Conservation (phyloP, 2,329 filamentous ascomycete species). For the Aspergillus caelatus region DNA sequence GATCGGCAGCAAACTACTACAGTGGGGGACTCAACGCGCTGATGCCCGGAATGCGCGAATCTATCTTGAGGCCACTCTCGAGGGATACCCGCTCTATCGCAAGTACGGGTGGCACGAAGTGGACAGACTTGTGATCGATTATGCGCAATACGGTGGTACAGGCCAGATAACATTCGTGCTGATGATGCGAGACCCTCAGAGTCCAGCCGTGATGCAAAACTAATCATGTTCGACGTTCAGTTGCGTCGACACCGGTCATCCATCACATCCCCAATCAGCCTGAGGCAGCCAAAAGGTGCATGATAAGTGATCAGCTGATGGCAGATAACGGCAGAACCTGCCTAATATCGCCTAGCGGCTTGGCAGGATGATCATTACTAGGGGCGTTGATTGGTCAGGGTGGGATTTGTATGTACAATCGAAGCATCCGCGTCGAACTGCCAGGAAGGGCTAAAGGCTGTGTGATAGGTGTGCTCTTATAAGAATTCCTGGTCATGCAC, state of each 20-base stretch:
- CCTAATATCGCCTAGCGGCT: constrained; percentile 2
- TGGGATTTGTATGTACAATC: not conserved
- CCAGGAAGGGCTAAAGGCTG: constrained; percentile 7
- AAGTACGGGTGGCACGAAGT: constrained; percentile 52
- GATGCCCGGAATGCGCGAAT: constrained; percentile 48
- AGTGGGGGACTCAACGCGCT: constrained; percentile 52
- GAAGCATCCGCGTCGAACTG: constrained; percentile 3
- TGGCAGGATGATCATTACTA: not conserved
- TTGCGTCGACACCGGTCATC: not conserved
- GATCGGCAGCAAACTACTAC: not conserved
- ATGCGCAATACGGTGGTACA: constrained; percentile 28
- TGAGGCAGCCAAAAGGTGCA: constrained; percentile 14
- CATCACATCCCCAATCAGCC: not conserved
- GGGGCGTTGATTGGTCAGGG: not conserved
- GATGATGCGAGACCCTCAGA: not conserved
- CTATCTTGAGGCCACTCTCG: constrained; percentile 56
- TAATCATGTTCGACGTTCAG: not conserved
- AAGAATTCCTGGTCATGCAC: not conserved
- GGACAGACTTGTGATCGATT: constrained; percentile 42
- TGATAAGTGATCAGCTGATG: not conserved
- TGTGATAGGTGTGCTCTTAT: not conserved
- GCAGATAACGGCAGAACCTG: constrained; percentile 4
- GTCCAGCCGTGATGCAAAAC: too few species aligned
- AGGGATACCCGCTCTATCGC: constrained; percentile 52
- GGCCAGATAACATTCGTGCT: constrained; percentile 7